These are phyloP conservation scores for Cercospora citrullina DNA, from an alignment of 2,329 filamentous ascomycete species.

Conservation along the genomic window DNA sequence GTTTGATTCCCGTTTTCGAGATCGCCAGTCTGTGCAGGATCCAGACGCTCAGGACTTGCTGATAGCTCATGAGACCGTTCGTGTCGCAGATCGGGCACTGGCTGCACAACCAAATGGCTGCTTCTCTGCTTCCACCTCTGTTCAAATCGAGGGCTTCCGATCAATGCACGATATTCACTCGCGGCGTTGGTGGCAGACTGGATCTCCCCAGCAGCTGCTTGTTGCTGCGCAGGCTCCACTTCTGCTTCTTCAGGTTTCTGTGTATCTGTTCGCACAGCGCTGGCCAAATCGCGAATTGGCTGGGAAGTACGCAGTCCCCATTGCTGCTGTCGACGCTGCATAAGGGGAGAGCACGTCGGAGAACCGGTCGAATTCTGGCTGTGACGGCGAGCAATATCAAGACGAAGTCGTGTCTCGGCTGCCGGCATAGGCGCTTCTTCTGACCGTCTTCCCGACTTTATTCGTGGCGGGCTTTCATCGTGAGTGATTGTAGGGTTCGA, in stretches of 20 bases:
- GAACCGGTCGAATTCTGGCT: slow-evolving; percentile 4
- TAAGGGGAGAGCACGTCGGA: not conserved
- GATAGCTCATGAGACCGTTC: slow-evolving; percentile 17
- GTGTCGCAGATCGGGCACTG: slow-evolving; percentile 11
- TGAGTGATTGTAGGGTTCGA: not conserved
- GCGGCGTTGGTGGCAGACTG: not conserved
- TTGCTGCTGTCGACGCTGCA: slow-evolving; percentile 16
- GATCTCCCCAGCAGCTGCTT: not conserved
- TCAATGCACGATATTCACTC: not conserved
- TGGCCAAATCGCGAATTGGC: not conserved
- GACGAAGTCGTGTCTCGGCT: not conserved
- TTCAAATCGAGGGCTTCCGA: slow-evolving; percentile 24
- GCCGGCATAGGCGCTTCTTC: not conserved
- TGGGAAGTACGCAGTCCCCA: slow-evolving; percentile 16
- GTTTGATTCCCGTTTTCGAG: slow-evolving; percentile 12
- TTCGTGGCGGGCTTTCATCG: not conserved
- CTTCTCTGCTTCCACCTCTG: slow-evolving; percentile 31
- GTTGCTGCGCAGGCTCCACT: not conserved
- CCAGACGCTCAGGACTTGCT: slow-evolving; percentile 31
- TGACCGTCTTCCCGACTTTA: not conserved
- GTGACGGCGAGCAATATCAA: slow-evolving; percentile 9
- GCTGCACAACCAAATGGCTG: slow-evolving; percentile 21
- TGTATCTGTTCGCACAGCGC: slow-evolving; percentile 1
- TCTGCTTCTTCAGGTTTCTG: not conserved
- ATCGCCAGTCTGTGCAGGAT: slow-evolving; percentile 33